phyloP scores from a whole-genome alignment of 2,329 filamentous ascomycete genomes.

The Fonsecaea monophora region DNA sequence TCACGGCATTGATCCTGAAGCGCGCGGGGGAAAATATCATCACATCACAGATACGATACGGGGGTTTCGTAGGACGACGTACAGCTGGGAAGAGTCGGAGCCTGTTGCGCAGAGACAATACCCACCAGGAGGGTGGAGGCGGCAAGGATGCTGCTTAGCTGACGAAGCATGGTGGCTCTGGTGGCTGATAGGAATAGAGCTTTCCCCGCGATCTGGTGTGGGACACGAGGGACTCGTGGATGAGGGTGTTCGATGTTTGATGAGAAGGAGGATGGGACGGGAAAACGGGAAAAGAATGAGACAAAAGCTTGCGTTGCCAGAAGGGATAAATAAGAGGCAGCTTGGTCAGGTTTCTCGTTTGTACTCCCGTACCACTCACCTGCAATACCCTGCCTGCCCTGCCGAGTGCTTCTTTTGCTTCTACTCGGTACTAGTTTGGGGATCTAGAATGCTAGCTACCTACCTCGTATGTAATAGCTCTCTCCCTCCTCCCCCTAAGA shows the following conservation, averaged over 20 bases:
- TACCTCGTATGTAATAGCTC: background rate
- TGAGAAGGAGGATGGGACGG: background rate
- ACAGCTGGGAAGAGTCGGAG: slow-evolving; percentile 30
- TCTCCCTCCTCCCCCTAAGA: background rate
- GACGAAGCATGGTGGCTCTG: slow-evolving; percentile 20
- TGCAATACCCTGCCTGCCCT: background rate
- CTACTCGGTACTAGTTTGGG: no score
- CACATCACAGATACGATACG: no score
- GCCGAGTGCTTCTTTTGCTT: background rate
- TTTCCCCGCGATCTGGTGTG: slow-evolving; percentile 6
- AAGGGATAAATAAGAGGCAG: background rate
- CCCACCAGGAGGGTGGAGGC: slow-evolving; percentile 30
- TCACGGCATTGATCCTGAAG: no score
- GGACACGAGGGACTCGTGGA: background rate
- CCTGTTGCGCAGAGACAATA: slow-evolving; percentile 27
- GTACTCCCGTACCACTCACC: no score
- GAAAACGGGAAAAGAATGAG: background rate
- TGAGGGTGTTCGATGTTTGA: background rate
- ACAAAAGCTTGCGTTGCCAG: no score
- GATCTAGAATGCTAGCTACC: no score
- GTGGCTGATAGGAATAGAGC: background rate
- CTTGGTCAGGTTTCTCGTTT: no score
- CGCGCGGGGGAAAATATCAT: no score
- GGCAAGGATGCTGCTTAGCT: slow-evolving; percentile 23
- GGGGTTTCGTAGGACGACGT: slow-evolving; percentile 6